Evolutionary conservation across 805 yeast species (phyloP).

Genomic region (Lachancea sp.): DNA sequence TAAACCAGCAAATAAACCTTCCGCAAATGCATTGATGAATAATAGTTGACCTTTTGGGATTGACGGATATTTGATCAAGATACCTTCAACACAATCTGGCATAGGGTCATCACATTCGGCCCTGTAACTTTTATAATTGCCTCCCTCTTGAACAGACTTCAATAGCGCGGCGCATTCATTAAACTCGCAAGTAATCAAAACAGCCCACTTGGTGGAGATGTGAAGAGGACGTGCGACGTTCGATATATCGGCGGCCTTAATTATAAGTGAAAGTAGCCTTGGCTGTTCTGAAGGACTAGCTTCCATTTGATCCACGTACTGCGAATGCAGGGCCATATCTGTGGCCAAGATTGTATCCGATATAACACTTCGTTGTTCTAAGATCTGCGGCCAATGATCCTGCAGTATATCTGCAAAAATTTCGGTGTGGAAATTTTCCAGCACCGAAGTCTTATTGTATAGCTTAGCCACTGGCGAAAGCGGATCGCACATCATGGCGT

Average conservation of each 20-base stretch:
- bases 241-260: constrained; percentile 94
- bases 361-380: constrained; percentile 17
- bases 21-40: constrained; percentile 78
- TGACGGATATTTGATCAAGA: constrained; percentile 41
- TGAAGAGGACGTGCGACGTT: constrained; percentile 79
- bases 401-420: constrained; percentile 48
- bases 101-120: constrained; percentile 17
- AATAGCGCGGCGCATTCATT: constrained; percentile 52
- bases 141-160: constrained; percentile 21
- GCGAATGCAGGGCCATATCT: constrained; percentile 87
- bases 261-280: constrained; percentile 58
- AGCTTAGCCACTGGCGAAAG: constrained; percentile 56
- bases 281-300: constrained; percentile 22
- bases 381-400: constrained; percentile 44
- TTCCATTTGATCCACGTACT: constrained; percentile 53
- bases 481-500: constrained; percentile 54
- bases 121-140: constrained; percentile 4
- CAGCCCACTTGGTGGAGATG: constrained; percentile 82
- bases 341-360: constrained; percentile 58
- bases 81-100: constrained; percentile 37
- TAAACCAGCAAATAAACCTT: constrained; percentile 62
- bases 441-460: constrained; percentile 60
- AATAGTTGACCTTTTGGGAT: constrained; percentile 72
- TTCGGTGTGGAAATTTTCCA: constrained; percentile 77
- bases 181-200: constrained; percentile 71